Percentiles rank a stretch among this genome's conserved stretches.
These are phyloP conservation scores for Phytophthora sp. DNA, from an alignment of 352 stramenopile species.

Conservation along the genomic window DNA sequence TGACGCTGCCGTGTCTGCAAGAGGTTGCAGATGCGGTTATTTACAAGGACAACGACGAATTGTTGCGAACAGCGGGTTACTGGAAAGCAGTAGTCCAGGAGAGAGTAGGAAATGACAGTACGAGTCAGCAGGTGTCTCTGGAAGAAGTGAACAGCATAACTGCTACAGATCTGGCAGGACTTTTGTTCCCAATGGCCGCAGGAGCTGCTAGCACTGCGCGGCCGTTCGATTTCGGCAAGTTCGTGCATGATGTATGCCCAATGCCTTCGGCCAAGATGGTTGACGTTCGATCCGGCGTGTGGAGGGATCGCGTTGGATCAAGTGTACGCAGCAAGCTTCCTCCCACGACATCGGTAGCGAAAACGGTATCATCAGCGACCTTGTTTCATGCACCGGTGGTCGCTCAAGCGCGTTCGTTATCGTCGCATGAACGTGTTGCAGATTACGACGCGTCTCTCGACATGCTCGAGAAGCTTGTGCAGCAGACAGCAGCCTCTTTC, in stretches of 20 bases:
- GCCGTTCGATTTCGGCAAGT: conserved; percentile 61
- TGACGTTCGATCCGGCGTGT: conserved; percentile 60
- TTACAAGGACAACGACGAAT: conserved; percentile 89
- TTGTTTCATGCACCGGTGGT: conserved; percentile 39
- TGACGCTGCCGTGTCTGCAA: conserved; percentile 74
- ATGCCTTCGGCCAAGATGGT: conserved; percentile 65
- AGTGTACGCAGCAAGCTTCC: conserved; percentile 10
- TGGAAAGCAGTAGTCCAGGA: conserved; percentile 48
- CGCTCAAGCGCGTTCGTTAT: conserved; percentile 22
- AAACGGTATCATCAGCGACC: conserved; percentile 5
- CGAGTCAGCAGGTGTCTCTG: conserved; percentile 46
- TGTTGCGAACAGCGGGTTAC: conserved; percentile 59
- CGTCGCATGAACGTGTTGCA: conserved; percentile 9
- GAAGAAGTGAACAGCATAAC: conserved; percentile 65
- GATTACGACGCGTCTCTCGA: conserved; percentile 18
- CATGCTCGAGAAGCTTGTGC: conserved; percentile 29
- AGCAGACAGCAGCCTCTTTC: conserved; percentile 34
- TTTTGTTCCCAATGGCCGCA: conserved; percentile 52
- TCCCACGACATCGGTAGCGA: conserved; percentile 11
- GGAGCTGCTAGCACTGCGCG: conserved; percentile 9
- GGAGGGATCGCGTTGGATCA: conserved; percentile 20
- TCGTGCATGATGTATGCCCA: conserved; percentile 72
- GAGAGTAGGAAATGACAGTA: neutral
- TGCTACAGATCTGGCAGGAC: conserved; percentile 62
- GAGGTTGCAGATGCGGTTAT: conserved; percentile 77